Base-by-base conservation (phyloP, 164 flowering plant genomes). In the Annona squamosa region DNA sequence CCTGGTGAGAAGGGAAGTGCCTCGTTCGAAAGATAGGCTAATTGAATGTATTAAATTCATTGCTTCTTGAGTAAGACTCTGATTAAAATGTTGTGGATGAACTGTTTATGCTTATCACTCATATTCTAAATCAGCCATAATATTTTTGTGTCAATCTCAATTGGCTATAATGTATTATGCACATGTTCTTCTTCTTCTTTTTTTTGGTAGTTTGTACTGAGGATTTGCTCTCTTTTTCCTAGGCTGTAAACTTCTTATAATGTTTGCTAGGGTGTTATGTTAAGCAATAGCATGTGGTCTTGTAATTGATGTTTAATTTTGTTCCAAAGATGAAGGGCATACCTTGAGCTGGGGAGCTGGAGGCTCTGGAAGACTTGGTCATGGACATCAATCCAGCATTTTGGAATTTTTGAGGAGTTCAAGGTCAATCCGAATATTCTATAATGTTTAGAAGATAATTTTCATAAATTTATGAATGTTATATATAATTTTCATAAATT, bases 281-380 rank as follows among this genome's bases (percentile, higher is more conserved):
- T 42, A n/a, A 66, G 5, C 43, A 42, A 66, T 52, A 52, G 59
- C 59, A 7, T 52, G 44, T 66, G 3, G 41, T 43, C 18, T 26
- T 41, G 44, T 41, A 12, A 41, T 65, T 65, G 44, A 3, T 41
- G 17, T 46, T 2, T 47, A 66, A 7, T 68, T 37, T 65, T 67
- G 26, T 46, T 44, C 7, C 69, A 13, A 75, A 95, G 99, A 84
- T 79, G 86, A 83, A 69, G 99, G 99, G 61, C 86, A 85, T 75
- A 80, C 81, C 65, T 84, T 95, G 74, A 95, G 94, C 79, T 95
- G 99, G 99, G 99, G 98, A 63, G 87, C 77, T 42, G 99, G 97
- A 75, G 91, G 86, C 6, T 87, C 87, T 77, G 99, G 99, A 77
- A 85, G 93, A 79, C 96, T 95, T 77, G 99, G 98, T 65, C 99